phyloP scores from a whole-genome alignment of 768 basidiomycete genomes.

The Brasilioporus rufonigricans region DNA sequence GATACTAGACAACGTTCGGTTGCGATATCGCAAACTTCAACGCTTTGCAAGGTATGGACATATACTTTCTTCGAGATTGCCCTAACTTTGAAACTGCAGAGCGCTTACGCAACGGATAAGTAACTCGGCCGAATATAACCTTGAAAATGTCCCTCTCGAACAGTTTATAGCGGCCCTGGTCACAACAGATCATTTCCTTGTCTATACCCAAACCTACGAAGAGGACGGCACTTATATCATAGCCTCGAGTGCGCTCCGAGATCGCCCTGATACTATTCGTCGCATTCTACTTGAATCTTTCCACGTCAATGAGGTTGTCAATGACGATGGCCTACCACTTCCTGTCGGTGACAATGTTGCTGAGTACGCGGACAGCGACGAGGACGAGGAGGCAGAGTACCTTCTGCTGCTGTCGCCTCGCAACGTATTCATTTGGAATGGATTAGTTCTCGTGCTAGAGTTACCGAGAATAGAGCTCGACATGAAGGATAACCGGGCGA shows the following conservation, averaged over 20 bases:
- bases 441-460: constrained; percentile 75
- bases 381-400: constrained; percentile 65
- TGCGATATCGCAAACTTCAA: constrained; percentile 91
- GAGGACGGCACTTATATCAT: constrained; percentile 92
- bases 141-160: constrained; percentile 72
- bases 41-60: constrained; percentile 76
- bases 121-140: constrained; percentile 87
- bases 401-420: constrained; percentile 84
- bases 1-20: constrained; percentile 86
- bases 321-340: constrained; percentile 47
- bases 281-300: constrained; percentile 85
- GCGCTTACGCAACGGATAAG: constrained; percentile 83
- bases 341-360: constrained; percentile 37
- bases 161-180: constrained; percentile 78
- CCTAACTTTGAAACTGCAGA: constrained; percentile 33
- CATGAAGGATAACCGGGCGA: constrained; percentile 83
- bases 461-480: constrained; percentile 79
- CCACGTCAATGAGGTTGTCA: constrained; percentile 62
- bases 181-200: constrained; percentile 86
- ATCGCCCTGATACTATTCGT: constrained; percentile 72
- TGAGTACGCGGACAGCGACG: constrained; percentile 46
- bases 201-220: constrained; percentile 85
- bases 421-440: constrained; percentile 88
- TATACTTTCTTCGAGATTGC: neutral
- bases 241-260: constrained; percentile 72